phyloP scores from a whole-genome alignment of 2,329 filamentous ascomycete genomes.

The Scortechinia acanthostroma region DNA sequence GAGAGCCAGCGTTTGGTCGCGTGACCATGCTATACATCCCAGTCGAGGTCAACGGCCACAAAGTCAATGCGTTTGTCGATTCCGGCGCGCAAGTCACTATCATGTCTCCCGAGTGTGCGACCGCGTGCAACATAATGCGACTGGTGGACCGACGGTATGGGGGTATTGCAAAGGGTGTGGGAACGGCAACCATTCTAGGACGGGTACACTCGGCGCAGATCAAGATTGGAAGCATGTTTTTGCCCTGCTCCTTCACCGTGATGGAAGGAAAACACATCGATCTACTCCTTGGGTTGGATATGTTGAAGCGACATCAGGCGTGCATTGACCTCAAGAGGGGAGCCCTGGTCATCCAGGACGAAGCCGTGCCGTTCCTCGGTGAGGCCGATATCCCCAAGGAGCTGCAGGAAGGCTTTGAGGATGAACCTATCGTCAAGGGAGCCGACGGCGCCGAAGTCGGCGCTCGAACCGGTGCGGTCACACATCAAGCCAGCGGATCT shows the following conservation, averaged over 20 bases:
- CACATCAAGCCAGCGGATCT: constrained; percentile 9
- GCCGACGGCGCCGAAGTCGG: constrained; percentile 86
- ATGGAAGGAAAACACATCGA: constrained; percentile 99
- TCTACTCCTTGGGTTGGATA: constrained; percentile 84
- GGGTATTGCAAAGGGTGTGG: constrained; percentile 86
- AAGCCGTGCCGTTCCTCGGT: constrained; percentile 81
- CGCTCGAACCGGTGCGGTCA: constrained; percentile 72
- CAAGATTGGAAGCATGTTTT: constrained; percentile 78
- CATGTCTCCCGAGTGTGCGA: constrained; percentile 91
- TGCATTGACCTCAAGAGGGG: constrained; percentile 81
- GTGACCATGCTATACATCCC: constrained; percentile 96
- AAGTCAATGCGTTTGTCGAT: constrained; percentile 92
- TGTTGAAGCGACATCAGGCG: constrained; percentile 93
- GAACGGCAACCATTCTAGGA: constrained; percentile 87
- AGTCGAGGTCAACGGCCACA: constrained; percentile 86
- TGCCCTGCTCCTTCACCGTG: constrained; percentile 94
- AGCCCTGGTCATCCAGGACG: constrained; percentile 78
- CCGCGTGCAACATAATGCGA: constrained; percentile 90
- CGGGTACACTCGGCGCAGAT: constrained; percentile 93
- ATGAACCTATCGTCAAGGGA: constrained; percentile 78
- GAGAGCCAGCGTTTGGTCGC: constrained; percentile 74
- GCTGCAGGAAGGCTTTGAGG: constrained; percentile 62
- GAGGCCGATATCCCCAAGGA: constrained; percentile 92
- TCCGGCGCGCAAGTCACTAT: constrained; percentile 96
- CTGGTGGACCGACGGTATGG: constrained; percentile 88